Conservation (phyloP, 2,329 filamentous ascomycete genomes). For the Rugonectria rugulosa region DNA sequence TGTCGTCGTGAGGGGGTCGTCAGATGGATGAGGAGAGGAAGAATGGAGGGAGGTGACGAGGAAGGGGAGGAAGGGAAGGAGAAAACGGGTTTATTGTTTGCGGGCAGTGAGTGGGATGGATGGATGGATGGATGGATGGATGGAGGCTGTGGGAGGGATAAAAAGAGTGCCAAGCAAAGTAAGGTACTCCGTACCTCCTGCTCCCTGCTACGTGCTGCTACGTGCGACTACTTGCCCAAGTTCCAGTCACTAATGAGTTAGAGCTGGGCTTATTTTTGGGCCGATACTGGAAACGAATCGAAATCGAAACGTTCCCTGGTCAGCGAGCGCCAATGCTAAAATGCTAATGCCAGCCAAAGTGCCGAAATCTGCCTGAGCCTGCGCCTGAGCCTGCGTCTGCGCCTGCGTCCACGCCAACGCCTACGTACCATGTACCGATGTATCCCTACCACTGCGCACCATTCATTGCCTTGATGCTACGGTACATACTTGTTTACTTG, state of each 20-base stretch:
- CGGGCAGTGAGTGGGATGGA: too few species aligned
- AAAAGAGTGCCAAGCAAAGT: too few species aligned
- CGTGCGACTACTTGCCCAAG: too few species aligned
- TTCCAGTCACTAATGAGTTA: too few species aligned
- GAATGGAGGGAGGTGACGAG: background rate
- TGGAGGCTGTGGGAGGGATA: too few species aligned
- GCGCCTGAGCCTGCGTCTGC: background rate
- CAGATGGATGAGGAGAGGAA: background rate
- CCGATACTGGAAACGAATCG: constrained; percentile 19
- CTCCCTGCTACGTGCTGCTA: too few species aligned
- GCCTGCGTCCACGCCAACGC: background rate
- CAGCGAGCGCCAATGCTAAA: constrained; percentile 3
- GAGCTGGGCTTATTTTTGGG: constrained; percentile 2
- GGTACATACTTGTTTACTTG: background rate
- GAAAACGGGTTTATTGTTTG: constrained; percentile 11
- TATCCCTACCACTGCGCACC: too few species aligned
- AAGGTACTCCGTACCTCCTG: too few species aligned
- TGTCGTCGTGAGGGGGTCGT: background rate
- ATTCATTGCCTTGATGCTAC: background rate
- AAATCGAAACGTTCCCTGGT: constrained; percentile 25
- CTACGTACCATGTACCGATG: too few species aligned
- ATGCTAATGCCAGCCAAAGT: background rate
- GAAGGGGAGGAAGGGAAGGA: background rate
- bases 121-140: too few species aligned
- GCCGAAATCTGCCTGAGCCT: background rate